These are phyloP conservation scores for Quercus phellos DNA, from an alignment of 331 rosid genomes.

Conservation along the genomic window DNA sequence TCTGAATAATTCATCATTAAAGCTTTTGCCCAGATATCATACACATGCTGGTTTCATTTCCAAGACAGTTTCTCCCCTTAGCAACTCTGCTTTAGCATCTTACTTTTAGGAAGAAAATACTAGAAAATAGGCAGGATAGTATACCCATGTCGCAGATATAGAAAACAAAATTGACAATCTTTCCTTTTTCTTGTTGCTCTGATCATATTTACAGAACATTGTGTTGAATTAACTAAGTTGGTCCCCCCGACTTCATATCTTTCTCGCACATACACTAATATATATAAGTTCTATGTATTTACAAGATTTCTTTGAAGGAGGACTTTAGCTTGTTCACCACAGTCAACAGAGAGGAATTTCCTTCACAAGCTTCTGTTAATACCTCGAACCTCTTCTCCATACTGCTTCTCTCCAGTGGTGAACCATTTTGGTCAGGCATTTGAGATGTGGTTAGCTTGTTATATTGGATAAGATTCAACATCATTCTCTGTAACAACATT, in stretches of 20 bases:
- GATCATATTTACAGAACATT: no score
- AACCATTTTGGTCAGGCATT: background rate
- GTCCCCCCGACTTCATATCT: background rate
- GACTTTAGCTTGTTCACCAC: background rate
- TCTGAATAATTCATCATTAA: no score
- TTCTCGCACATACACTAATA: background rate
- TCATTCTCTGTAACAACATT: background rate
- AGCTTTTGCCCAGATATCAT: no score
- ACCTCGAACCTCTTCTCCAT: background rate
- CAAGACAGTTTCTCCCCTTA: no score
- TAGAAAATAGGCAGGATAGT: no score
- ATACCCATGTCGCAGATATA: no score
- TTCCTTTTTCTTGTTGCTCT: no score
- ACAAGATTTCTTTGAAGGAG: background rate
- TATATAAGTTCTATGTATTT: background rate
- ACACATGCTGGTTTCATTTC: no score
- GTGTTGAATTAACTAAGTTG: no score
- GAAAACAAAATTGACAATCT: no score
- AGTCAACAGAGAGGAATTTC: background rate
- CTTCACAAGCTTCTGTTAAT: background rate
- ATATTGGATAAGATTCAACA: constrained; percentile 6
- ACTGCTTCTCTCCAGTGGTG: background rate
- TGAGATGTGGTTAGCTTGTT: background rate
- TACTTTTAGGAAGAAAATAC: no score
- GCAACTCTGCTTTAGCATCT: no score